Conservation (phyloP, 169 alveolate species). For the Cryptosporidium muris region DNA sequence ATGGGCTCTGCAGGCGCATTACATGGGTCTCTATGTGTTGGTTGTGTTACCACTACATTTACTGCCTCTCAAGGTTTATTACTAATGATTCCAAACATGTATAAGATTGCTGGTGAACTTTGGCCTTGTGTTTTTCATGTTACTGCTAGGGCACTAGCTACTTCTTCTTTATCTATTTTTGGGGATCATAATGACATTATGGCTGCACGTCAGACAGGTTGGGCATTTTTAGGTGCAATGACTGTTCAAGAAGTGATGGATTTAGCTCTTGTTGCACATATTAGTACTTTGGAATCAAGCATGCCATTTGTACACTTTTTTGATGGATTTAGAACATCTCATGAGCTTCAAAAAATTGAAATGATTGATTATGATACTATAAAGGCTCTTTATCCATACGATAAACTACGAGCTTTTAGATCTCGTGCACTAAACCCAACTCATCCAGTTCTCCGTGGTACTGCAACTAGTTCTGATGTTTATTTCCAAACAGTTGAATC, state of each 20-base stretch:
- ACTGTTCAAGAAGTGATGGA: conserved; percentile 77
- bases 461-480: conserved; percentile 77
- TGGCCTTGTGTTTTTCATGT: conserved; percentile 78
- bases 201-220: conserved; percentile 78
- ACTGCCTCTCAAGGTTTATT: conserved; percentile 78
- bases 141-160: conserved; percentile 77
- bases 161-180: conserved; percentile 77
- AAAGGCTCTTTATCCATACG: conserved; percentile 55
- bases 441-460: conserved; percentile 77
- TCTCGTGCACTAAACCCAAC: conserved; percentile 76
- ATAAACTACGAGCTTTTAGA: conserved; percentile 66
- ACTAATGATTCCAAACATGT: conserved; percentile 77
- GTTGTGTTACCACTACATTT: conserved; percentile 75
- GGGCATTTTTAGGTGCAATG: conserved; percentile 76
- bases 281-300: conserved; percentile 76
- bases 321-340: conserved; percentile 79
- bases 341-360: conserved; percentile 75
- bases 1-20: conserved; percentile 80
- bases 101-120: conserved; percentile 79
- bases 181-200: conserved; percentile 79
- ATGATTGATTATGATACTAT: conserved; percentile 63
- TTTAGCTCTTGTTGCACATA: conserved; percentile 76
- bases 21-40: conserved; percentile 77
- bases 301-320: conserved; percentile 78
- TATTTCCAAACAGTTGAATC: conserved; percentile 76